These are phyloP conservation scores for Physcia stellaris DNA, from an alignment of 495 filamentous ascomycete genomes.

Conservation along the genomic window DNA sequence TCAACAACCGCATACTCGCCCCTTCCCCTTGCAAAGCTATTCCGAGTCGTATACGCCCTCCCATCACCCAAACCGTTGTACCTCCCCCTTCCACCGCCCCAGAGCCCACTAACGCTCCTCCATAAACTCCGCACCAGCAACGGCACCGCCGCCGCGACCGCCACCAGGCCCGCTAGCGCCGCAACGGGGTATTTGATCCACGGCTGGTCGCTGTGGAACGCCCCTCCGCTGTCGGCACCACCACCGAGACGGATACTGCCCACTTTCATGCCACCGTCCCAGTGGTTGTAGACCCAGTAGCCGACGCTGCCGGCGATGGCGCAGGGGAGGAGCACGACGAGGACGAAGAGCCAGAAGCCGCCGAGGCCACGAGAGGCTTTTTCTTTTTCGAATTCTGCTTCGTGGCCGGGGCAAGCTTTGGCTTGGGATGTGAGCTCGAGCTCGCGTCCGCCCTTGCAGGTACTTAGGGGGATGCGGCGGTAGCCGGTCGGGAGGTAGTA, in stretches of 20 bases:
- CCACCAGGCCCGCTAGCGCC: constrained; percentile 61
- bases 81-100: constrained; percentile 31
- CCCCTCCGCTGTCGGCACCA: constrained; percentile 21
- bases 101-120: constrained; percentile 39
- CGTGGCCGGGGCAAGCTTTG: constrained; percentile 57
- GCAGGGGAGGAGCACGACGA: constrained; percentile 56
- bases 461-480: constrained; percentile 79
- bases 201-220: constrained; percentile 49
- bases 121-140: constrained; percentile 52
- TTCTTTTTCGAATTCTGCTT: constrained; percentile 61
- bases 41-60: constrained; percentile 65
- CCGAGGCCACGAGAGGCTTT: constrained; percentile 51
- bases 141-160: constrained; percentile 61
- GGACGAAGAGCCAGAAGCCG: constrained; percentile 73
- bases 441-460: constrained; percentile 60
- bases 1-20: constrained; percentile 79
- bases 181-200: constrained; percentile 69
- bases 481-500: constrained; percentile 79
- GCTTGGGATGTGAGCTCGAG: constrained; percentile 46
- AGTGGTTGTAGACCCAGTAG: constrained; percentile 76
- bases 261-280: constrained; percentile 63
- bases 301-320: constrained; percentile 53
- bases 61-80: too few species aligned
- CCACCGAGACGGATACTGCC: constrained; percentile 79
- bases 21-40: constrained; percentile 69